phyloP scores from a whole-genome alignment of 371 early-diverging fungal genomes.

The Rhizopus stolonifer region DNA sequence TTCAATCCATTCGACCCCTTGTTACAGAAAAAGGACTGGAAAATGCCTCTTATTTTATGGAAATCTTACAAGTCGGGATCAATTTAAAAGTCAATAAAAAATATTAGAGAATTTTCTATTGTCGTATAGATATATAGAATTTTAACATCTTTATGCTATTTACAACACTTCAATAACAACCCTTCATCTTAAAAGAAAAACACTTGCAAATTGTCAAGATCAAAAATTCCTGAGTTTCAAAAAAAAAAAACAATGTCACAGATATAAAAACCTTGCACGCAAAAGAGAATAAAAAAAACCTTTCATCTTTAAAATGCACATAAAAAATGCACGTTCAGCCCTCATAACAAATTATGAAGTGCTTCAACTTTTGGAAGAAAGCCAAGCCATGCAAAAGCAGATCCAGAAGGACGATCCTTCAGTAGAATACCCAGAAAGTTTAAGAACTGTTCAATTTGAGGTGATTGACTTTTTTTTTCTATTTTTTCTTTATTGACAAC shows the following conservation, averaged over 20 bases:
- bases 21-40: slow-evolving; percentile 66
- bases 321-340: slow-evolving; percentile 53
- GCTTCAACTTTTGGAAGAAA: slow-evolving; percentile 51
- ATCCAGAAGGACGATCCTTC: slow-evolving; percentile 23
- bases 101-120: too few species aligned
- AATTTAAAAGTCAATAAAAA: not conserved
- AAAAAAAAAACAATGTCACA: too few species aligned
- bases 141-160: too few species aligned
- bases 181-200: too few species aligned
- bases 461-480: slow-evolving; percentile 23
- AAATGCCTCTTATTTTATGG: slow-evolving; percentile 65
- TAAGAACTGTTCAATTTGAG: slow-evolving; percentile 64
- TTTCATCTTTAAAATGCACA: slow-evolving; percentile 42
- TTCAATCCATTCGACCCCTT: slow-evolving; percentile 72
- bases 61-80: slow-evolving; percentile 29
- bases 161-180: too few species aligned
- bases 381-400: slow-evolving; percentile 40
- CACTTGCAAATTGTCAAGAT: too few species aligned
- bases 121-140: too few species aligned
- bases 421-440: slow-evolving; percentile 54
- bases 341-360: slow-evolving; percentile 68
- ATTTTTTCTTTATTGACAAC: not conserved
- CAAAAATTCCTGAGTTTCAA: too few species aligned
- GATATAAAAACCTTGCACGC: too few species aligned
- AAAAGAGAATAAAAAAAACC: too few species aligned